Percentiles rank a stretch among this genome's conserved stretches.
phyloP scores from a whole-genome alignment of 2,329 filamentous ascomycete species.

The Xylaria sp. region DNA sequence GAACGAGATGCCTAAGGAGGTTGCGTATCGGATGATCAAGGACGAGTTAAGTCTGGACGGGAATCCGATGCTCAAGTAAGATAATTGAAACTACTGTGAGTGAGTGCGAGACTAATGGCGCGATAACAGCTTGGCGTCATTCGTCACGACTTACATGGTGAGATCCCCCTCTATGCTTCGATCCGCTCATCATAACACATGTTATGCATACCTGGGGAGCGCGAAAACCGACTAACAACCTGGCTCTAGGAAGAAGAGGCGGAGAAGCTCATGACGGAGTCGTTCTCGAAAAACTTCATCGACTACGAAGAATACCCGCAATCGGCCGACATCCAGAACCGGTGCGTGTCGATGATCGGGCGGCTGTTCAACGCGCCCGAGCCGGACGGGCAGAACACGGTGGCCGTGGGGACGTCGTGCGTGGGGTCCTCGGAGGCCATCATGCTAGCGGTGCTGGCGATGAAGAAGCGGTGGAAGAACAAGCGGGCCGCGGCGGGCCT shows the following conservation, averaged over 20 bases:
- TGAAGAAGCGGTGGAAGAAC: conserved; percentile 96
- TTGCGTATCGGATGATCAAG: conserved; percentile 97
- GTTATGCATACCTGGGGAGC: background rate
- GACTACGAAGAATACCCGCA: conserved; percentile 88
- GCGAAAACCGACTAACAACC: conserved; percentile 1
- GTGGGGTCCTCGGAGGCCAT: conserved; percentile 92
- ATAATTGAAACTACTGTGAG: background rate
- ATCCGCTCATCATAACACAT: background rate
- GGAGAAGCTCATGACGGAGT: conserved; percentile 93
- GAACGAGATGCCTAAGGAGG: conserved; percentile 86
- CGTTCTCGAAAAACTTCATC: conserved; percentile 95
- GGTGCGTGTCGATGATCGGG: conserved; percentile 91
- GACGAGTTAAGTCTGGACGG: conserved; percentile 93
- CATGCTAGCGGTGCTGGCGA: conserved; percentile 84
- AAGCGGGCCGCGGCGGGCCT: conserved; percentile 85
- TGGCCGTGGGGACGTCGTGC: conserved; percentile 85
- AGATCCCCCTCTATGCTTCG: conserved; percentile 37
- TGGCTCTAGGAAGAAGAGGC: conserved; percentile 82
- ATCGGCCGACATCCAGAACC: conserved; percentile 87
- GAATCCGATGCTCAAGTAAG: conserved; percentile 85
- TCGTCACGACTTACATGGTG: conserved; percentile 97
- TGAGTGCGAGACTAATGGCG: conserved; percentile 15
- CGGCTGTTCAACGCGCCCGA: conserved; percentile 84
- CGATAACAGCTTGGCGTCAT: conserved; percentile 78
- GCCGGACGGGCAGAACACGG: conserved; percentile 60